Evolutionary conservation across 352 stramenopile genomes (phyloP).

Genomic region (Phytophthora nicotianae): DNA sequence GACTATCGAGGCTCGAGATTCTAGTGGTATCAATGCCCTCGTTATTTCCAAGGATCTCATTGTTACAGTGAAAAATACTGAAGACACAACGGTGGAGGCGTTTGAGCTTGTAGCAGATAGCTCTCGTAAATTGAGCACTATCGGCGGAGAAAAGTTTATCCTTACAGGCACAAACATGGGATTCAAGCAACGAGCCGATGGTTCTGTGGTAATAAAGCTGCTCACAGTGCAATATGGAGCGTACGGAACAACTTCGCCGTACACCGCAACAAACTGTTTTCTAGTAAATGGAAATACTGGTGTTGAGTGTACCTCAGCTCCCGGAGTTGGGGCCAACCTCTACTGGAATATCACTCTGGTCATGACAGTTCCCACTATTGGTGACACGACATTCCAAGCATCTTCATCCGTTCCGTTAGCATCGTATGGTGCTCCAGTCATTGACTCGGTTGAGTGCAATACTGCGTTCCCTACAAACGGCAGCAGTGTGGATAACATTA

Average conservation of each 20-base stretch:
- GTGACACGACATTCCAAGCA: slow-evolving; percentile 48
- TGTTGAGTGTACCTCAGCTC: slow-evolving; percentile 45
- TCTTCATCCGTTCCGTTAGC: slow-evolving; percentile 40
- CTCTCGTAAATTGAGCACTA: slow-evolving; percentile 33
- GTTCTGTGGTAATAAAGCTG: slow-evolving; percentile 39
- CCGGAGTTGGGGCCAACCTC: slow-evolving; percentile 45
- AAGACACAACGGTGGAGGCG: slow-evolving; percentile 29
- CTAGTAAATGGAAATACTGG: slow-evolving; percentile 53
- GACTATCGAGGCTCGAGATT: slow-evolving; percentile 42
- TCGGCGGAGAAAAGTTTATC: slow-evolving; percentile 42
- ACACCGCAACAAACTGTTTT: slow-evolving; percentile 43
- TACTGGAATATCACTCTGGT: slow-evolving; percentile 61
- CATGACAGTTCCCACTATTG: slow-evolving; percentile 41
- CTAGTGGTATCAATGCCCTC: slow-evolving; percentile 25
- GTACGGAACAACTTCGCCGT: slow-evolving; percentile 44
- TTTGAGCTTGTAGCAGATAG: slow-evolving; percentile 9
- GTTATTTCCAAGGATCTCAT: slow-evolving; percentile 13
- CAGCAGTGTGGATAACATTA: slow-evolving; percentile 35
- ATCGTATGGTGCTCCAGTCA: slow-evolving; percentile 40
- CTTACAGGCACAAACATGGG: slow-evolving; percentile 58
- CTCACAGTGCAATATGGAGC: slow-evolving; percentile 50
- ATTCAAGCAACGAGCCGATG: slow-evolving; percentile 55
- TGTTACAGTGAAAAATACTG: slow-evolving; percentile 21
- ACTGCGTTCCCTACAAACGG: slow-evolving; percentile 46
- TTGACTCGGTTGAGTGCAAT: slow-evolving; percentile 37